Evolutionary conservation across 257 asterid genomes (phyloP), one percentile per base, ranked within the genome.

Genomic region (Verbascum thapsus): DNA sequence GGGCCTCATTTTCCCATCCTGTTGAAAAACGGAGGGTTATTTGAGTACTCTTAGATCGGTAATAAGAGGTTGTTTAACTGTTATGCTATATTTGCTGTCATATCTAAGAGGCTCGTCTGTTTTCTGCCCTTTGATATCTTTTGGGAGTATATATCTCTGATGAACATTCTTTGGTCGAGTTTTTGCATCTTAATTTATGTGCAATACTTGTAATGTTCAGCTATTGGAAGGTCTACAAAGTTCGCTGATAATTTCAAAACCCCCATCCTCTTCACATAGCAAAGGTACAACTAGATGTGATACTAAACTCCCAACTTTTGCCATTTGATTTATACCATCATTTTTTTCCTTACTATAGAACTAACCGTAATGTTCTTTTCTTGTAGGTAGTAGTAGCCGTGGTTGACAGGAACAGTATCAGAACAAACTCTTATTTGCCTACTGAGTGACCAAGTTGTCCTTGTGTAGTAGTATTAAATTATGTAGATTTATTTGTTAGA

Each of bases 141-240:
- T 48, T 48, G 44, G 20, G 18, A 18, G 32, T 18, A 22, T 20
- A 35, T 22, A 17, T 3, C 17, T 35, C 17, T 35, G 37, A 19
- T 20, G 23, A 20, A 30, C 7, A 32, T 20, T 40, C 11, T 10
- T 60, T 19, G 0, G 49, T 54, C 18, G 8, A 32, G 55, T 22
- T 42, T 47, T 44, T 56, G 45, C 49, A 23, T 58, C 26, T 50
- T 48, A 54, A 32, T 19, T 42, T 16, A 6, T 70, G 42, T 61
- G 55, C 15, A 63, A 51, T 56, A 45, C 34, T 57, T 76, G 45
- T 76, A 59, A 13, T 45, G 15, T 79, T 64, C 87, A 92, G 98
- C 83, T 92, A 38, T 61, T 92, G 83, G 98, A 92, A 84, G 98
- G 98, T 57, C 74, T 92, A 68, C 97, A 92, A 61, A 92, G 95